phyloP scores from a whole-genome alignment of 345 rosid genomes.

The Chamaenerion angustifolium region DNA sequence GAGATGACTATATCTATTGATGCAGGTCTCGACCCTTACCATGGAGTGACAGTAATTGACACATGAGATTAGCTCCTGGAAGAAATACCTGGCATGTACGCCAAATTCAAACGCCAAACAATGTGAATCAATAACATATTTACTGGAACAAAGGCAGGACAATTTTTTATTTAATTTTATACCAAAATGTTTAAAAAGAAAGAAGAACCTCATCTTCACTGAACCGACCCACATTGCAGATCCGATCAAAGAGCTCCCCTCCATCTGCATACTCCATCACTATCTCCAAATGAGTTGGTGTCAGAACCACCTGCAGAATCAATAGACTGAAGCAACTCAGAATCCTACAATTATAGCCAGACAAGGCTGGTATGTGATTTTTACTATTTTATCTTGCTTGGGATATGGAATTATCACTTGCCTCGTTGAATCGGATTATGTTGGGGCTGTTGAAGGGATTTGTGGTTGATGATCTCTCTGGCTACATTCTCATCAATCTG shows the following conservation, averaged over 20 bases:
- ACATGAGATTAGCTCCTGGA: constrained; percentile 3
- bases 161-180: not conserved
- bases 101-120: not conserved
- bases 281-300: constrained; percentile 71
- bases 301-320: no score
- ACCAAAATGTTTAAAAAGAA: not conserved
- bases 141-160: not conserved
- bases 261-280: constrained; percentile 93
- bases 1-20: no score
- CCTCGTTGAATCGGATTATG: constrained; percentile 46
- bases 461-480: constrained; percentile 48
- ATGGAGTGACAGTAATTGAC: constrained; percentile 4
- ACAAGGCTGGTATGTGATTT: not conserved
- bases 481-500: constrained; percentile 40
- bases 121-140: not conserved
- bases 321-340: not conserved
- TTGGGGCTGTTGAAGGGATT: constrained; percentile 45
- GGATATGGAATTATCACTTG: no score
- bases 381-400: no score
- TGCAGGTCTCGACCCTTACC: not conserved
- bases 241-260: constrained; percentile 83
- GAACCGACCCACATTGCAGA: constrained; percentile 84
- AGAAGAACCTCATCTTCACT: constrained; percentile 71
- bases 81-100: constrained; percentile 3
- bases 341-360: no score